Evolutionary conservation across 140 eudicot species (phyloP).

Genomic region (Eryngium alpinum): DNA sequence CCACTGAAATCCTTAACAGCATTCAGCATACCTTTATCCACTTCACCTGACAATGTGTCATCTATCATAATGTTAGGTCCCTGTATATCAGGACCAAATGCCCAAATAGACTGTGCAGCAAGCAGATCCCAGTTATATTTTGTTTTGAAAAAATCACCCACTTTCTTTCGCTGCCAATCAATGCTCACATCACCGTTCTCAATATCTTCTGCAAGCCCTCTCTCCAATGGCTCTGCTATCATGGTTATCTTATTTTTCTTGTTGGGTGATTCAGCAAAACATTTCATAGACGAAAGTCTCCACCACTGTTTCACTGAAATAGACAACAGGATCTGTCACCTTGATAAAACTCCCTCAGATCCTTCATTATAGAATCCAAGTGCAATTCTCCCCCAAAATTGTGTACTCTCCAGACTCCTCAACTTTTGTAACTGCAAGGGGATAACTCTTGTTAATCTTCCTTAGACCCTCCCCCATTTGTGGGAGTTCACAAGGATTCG

Average conservation of each 20-base stretch:
- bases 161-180: slow-evolving; percentile 89
- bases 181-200: slow-evolving; percentile 90
- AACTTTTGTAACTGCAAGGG: slow-evolving; percentile 90
- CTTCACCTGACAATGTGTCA: slow-evolving; percentile 96
- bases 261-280: slow-evolving; percentile 98
- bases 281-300: slow-evolving; percentile 96
- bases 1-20: slow-evolving; percentile 98
- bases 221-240: slow-evolving; percentile 99
- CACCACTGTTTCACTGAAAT: slow-evolving; percentile 97
- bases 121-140: slow-evolving; percentile 98
- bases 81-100: slow-evolving; percentile 99
- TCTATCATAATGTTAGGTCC: slow-evolving; percentile 92
- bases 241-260: slow-evolving; percentile 94
- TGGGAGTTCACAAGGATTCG: slow-evolving; percentile 94
- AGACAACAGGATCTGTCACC: slow-evolving; percentile 99
- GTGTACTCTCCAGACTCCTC: slow-evolving; percentile 99
- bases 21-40: slow-evolving; percentile 76
- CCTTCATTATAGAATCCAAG: slow-evolving; percentile 96
- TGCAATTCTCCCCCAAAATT: slow-evolving; percentile 94
- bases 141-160: slow-evolving; percentile 88
- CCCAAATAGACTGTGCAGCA: slow-evolving; percentile 99
- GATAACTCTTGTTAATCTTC: slow-evolving; percentile 94
- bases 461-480: slow-evolving; percentile 97
- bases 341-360: slow-evolving; percentile 79
- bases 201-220: slow-evolving; percentile 98